These are phyloP conservation scores for Fusarium bulbicola DNA, from an alignment of 2,329 filamentous ascomycete genomes.

Conservation along the genomic window DNA sequence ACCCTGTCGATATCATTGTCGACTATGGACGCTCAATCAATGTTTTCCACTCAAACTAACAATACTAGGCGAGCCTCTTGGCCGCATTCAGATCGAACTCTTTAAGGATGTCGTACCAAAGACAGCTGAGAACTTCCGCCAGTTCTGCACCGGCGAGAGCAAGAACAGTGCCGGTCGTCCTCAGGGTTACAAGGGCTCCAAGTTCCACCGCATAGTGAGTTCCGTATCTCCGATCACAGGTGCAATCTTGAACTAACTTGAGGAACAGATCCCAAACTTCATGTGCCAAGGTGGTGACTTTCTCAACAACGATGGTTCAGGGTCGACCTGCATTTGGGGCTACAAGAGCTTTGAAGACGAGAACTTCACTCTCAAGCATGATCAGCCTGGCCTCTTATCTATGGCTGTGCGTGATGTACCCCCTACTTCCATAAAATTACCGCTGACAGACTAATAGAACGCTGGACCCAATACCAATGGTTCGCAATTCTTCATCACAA, in stretches of 20 bases:
- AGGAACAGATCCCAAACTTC: conserved; percentile 83
- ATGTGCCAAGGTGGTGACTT: conserved; percentile 99
- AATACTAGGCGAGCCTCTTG: conserved; percentile 78
- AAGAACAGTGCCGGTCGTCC: conserved; percentile 80
- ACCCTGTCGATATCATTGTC: background rate
- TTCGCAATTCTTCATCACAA: conserved; percentile 97
- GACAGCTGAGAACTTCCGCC: conserved; percentile 96
- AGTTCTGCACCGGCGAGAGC: conserved; percentile 94
- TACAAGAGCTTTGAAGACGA: conserved; percentile 87
- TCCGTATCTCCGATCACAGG: background rate
- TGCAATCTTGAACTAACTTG: conserved; percentile 4
- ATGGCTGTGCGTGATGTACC: conserved; percentile 78
- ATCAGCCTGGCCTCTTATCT: conserved; percentile 80
- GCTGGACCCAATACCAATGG: conserved; percentile 93
- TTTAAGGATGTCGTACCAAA: conserved; percentile 85
- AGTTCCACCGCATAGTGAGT: conserved; percentile 91
- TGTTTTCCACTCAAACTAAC: background rate
- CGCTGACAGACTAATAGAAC: conserved; percentile 64
- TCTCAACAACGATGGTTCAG: conserved; percentile 90
- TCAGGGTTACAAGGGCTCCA: conserved; percentile 93
- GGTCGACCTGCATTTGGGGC: conserved; percentile 88
- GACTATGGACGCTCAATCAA: background rate
- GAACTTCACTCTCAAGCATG: conserved; percentile 84
- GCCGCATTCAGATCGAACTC: conserved; percentile 89
- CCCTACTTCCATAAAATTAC: background rate